Evolutionary conservation across 257 asterid species (phyloP).

Genomic region (Jaltomata sinuosa): DNA sequence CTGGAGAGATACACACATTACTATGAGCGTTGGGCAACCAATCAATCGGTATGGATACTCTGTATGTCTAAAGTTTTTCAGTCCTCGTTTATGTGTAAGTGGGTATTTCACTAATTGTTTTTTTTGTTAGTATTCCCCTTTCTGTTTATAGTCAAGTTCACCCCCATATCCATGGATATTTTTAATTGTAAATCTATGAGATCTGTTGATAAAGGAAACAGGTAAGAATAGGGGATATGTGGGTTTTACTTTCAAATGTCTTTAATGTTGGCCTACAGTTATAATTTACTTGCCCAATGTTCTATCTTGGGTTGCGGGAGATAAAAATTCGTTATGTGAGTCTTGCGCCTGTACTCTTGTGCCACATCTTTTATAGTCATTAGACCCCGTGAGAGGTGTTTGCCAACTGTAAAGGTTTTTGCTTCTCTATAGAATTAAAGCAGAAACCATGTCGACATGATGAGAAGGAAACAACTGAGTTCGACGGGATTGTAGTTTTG

Average conservation of each 20-base stretch:
- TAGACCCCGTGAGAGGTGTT: background rate
- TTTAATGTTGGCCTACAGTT: background rate
- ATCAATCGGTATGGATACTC: slow-evolving; percentile 69
- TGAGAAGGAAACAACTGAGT: background rate
- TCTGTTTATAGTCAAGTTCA: background rate
- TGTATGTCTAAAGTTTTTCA: background rate
- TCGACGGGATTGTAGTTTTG: background rate
- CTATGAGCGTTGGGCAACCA: slow-evolving; percentile 99
- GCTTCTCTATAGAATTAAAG: background rate
- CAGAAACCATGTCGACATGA: background rate
- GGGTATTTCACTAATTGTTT: background rate
- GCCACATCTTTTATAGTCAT: background rate
- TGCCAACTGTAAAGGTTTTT: background rate
- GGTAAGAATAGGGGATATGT: background rate
- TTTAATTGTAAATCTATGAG: background rate
- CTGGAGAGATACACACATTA: slow-evolving; percentile 99
- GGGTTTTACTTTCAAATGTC: background rate
- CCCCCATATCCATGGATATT: background rate
- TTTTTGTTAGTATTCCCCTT: background rate
- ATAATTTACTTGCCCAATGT: background rate
- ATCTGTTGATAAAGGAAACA: background rate
- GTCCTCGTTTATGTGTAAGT: background rate
- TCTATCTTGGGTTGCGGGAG: background rate
- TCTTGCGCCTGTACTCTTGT: background rate
- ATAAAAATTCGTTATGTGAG: background rate